These are phyloP conservation scores for Globisporangium parvum DNA, from an alignment of 352 stramenopile species.

Conservation along the genomic window DNA sequence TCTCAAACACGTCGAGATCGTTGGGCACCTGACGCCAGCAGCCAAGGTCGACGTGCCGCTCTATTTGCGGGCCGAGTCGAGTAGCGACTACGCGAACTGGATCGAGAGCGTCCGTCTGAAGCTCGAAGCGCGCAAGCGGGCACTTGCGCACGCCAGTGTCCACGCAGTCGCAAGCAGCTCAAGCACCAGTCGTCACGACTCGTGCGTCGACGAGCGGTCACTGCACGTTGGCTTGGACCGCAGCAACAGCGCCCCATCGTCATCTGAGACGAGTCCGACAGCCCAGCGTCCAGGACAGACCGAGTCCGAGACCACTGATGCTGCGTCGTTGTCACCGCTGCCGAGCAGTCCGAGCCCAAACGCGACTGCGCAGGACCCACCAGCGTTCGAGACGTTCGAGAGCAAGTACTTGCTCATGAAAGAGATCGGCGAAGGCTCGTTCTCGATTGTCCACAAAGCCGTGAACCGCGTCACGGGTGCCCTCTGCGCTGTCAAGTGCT, in stretches of 20 bases:
- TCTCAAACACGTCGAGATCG: constrained; percentile 44
- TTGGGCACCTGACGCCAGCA: constrained; percentile 24
- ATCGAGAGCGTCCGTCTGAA: constrained; percentile 39
- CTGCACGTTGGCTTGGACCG: neutral
- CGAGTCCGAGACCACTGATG: neutral
- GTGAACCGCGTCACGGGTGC: constrained; percentile 60
- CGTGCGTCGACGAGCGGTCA: constrained; percentile 7
- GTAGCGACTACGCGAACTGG: constrained; percentile 39
- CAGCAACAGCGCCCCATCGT: too few relatives aligned
- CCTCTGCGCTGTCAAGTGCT: constrained; percentile 73
- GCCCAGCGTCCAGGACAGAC: neutral
- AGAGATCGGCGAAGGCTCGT: constrained; percentile 79
- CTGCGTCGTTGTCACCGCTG: neutral
- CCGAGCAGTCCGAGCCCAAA: neutral
- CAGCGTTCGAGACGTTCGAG: constrained; percentile 48
- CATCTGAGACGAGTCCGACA: too few relatives aligned
- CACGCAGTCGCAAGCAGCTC: constrained; percentile 4
- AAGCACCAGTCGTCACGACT: neutral
- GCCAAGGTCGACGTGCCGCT: constrained; percentile 40
- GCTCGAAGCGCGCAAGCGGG: constrained; percentile 42
- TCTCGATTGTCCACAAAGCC: constrained; percentile 75
- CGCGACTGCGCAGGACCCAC: constrained; percentile 18
- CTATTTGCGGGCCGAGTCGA: constrained; percentile 43
- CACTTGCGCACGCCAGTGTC: constrained; percentile 16
- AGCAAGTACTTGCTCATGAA: constrained; percentile 68